Conservation (phyloP, 768 basidiomycete species). For the Boletus rufocinnamomeus region DNA sequence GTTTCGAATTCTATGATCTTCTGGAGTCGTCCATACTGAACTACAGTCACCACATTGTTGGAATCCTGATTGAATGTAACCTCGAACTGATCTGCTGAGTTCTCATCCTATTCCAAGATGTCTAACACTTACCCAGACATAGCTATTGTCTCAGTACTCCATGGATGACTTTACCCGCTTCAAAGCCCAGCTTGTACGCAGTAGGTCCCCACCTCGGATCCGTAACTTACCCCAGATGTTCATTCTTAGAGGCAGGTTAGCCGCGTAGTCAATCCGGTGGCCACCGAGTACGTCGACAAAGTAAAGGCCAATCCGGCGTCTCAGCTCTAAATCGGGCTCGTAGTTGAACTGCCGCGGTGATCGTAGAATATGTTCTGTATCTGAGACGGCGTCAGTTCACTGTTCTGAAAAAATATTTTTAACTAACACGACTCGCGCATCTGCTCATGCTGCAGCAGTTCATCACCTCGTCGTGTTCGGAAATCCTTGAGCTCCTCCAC, state of each 20-base stretch:
- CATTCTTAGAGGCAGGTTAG: neutral
- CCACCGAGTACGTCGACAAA: neutral
- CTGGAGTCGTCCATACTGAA: neutral
- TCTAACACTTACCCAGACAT: neutral
- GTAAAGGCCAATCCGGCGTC: neutral
- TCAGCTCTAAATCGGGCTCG: neutral
- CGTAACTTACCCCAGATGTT: no score
- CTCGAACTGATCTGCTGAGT: no score
- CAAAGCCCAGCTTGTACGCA: neutral
- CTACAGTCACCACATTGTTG: neutral
- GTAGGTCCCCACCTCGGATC: neutral
- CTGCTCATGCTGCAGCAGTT: no score
- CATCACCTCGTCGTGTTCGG: no score
- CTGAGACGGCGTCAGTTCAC: no score
- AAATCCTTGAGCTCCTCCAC: neutral
- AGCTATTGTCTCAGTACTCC: neutral
- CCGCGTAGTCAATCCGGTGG: neutral
- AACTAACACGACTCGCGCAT: no score
- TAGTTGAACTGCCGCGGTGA: neutral
- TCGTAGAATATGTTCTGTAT: no score
- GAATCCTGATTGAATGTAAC: no score
- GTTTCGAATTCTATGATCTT: no score
- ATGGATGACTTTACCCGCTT: neutral
- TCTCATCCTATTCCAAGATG: neutral
- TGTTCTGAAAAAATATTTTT: no score